Conservation (phyloP, 371 early-diverging fungal species). For the Rhizopus arrhizus region DNA sequence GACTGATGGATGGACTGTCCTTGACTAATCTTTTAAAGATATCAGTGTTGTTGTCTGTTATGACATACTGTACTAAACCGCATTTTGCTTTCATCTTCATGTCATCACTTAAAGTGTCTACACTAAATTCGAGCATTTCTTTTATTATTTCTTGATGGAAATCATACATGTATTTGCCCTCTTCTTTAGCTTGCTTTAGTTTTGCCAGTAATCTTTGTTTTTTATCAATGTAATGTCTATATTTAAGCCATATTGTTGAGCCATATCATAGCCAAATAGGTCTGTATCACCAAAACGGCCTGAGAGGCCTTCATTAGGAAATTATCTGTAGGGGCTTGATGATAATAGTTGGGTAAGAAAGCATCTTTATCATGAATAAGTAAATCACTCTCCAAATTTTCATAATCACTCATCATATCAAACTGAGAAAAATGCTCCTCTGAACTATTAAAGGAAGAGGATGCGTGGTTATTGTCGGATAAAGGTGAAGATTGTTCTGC, state of each 20-base stretch:
- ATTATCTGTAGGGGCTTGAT: slow-evolving; percentile 22
- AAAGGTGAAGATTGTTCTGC: slow-evolving; percentile 21
- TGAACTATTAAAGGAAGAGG: not conserved
- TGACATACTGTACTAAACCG: not conserved
- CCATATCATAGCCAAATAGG: slow-evolving; percentile 24
- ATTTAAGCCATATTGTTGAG: slow-evolving; percentile 17
- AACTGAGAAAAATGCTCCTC: not conserved
- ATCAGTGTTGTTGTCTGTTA: not conserved
- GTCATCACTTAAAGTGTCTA: slow-evolving; percentile 33
- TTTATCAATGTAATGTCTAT: slow-evolving; percentile 5
- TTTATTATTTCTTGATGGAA: slow-evolving; percentile 24
- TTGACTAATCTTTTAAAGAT: not conserved
- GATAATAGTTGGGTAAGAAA: slow-evolving; percentile 29
- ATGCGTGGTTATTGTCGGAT: not conserved
- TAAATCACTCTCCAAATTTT: not conserved
- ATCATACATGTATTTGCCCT: slow-evolving; percentile 29
- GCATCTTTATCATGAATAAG: slow-evolving; percentile 40
- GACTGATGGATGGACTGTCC: not conserved
- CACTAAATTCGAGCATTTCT: slow-evolving; percentile 32
- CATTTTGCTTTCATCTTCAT: slow-evolving; percentile 24
- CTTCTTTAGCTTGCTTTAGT: slow-evolving; percentile 20
- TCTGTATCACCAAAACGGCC: slow-evolving; percentile 34
- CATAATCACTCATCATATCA: not conserved
- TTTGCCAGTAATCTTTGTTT: slow-evolving; percentile 10
- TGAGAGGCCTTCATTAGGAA: slow-evolving; percentile 30